phyloP scores from a whole-genome alignment of 1,284 basidiomycete genomes.

The Papiliotrema nemorosa region DNA sequence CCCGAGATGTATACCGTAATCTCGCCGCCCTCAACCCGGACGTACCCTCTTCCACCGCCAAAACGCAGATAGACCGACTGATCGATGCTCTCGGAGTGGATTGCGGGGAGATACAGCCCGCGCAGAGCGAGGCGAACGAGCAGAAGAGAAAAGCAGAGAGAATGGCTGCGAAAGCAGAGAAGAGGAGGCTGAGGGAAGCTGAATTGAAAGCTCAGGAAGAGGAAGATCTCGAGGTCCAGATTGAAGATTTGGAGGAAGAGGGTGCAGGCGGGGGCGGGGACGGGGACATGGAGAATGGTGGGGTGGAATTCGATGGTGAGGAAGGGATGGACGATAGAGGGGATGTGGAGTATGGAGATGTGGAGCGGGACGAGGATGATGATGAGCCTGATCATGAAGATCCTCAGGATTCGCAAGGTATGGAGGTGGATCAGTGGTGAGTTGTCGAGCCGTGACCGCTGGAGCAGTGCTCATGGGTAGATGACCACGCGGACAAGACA shows the following conservation, averaged over 20 bases:
- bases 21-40: conserved; percentile 26
- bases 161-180: conserved; percentile 20
- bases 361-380: conserved; percentile 25
- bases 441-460: not conserved
- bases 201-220: conserved; percentile 19
- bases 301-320: conserved; percentile 21
- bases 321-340: conserved; percentile 26
- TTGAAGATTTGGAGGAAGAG: conserved; percentile 23
- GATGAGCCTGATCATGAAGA: conserved; percentile 40
- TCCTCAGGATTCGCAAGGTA: conserved; percentile 18
- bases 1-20: conserved; percentile 29
- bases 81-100: conserved; percentile 47
- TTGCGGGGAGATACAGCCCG: conserved; percentile 32
- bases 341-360: conserved; percentile 18
- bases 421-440: conserved; percentile 9
- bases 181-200: conserved; percentile 21
- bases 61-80: conserved; percentile 46
- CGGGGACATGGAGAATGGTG: conserved; percentile 26
- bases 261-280: conserved; percentile 18
- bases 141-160: conserved; percentile 27
- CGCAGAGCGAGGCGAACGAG: conserved; percentile 36
- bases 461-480: not conserved
- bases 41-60: conserved; percentile 21
- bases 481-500: not conserved
- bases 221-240: conserved; percentile 12